Base-by-base conservation (phyloP, 2,329 filamentous ascomycete genomes). In the Penicillium sp. region DNA sequence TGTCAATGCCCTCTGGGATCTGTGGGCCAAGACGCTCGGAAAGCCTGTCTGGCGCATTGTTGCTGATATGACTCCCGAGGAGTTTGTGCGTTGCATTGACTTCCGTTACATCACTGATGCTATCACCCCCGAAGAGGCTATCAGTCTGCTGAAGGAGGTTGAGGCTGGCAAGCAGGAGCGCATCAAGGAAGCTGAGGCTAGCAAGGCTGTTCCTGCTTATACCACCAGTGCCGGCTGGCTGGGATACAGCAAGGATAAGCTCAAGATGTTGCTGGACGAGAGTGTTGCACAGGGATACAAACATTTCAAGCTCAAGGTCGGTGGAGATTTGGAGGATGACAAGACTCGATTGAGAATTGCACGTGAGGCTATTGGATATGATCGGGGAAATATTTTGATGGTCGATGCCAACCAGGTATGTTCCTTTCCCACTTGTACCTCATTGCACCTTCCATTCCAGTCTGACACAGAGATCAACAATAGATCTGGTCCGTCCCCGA, bases 81-180 rank as follows among this genome's bases (percentile, higher is more conserved):
- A 95, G 74, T 82, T 95, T 43, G 89, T 95, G 43, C 74, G 78
- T 51, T 92, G 90, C 74, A 91, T 96, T 67, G 91, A 95, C 73
- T 96, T 95, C 76, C 80, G 90, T 41, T 95, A 96, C 73, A 95
- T 95, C 70, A 93, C 88, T 19, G 90, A 95, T 72, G 89, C 89
- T n/a, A 78, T 95, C 58, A 95, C 89, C 0, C 88, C 88, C 0
- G 85, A 89, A 34, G 90, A 95, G 70, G 89, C 89, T 0, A 68
- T 95, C 31, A 77, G 76, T 18, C 76, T 95, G 65, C 76, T 95
- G 37, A 80, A 78, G 60, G 80, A 80, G 63, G 73, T 79, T 18
- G 83, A 88, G 70, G 59, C 69, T 1, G 84, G 82, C 33, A 95
- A 95, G 76, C 76, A 79, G 30, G 74, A 82, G 64, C 80, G 91